phyloP scores from a whole-genome alignment of 345 rosid species.

The Stellera chamaejasme region DNA sequence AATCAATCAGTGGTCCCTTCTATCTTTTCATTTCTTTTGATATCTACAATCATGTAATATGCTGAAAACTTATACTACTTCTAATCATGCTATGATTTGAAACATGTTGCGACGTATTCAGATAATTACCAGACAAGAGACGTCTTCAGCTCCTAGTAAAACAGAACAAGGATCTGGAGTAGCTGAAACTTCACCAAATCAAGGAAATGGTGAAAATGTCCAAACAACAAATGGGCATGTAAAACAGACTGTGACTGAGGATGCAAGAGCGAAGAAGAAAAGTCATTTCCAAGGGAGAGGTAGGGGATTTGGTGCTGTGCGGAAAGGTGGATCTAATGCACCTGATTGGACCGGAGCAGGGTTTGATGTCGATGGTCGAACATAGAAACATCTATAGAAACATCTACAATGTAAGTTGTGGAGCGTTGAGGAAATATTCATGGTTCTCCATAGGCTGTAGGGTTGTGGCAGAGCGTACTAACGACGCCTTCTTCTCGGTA shows the following conservation, averaged over 20 bases:
- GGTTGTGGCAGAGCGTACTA: constrained; percentile 1
- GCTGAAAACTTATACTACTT: constrained; percentile 21
- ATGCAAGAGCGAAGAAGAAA: constrained; percentile 50
- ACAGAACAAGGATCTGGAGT: constrained; percentile 18
- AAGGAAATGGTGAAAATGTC: constrained; percentile 23
- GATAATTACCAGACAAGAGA: constrained; percentile 21
- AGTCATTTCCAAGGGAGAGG: constrained; percentile 57
- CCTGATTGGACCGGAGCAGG: constrained; percentile 65
- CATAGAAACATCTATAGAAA: constrained; percentile 21
- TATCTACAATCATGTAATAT: neutral
- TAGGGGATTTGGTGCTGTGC: constrained; percentile 45
- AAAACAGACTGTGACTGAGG: constrained; percentile 42
- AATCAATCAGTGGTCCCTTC: neutral
- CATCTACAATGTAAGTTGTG: constrained; percentile 52
- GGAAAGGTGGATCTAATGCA: constrained; percentile 42
- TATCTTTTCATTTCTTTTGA: neutral
- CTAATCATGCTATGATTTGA: constrained; percentile 35
- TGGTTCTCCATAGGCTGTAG: constrained; percentile 8
- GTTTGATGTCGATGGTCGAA: constrained; percentile 41
- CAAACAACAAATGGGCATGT: constrained; percentile 22
- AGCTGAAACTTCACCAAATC: constrained; percentile 22
- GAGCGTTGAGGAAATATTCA: constrained; percentile 26
- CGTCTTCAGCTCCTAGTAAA: constrained; percentile 24
- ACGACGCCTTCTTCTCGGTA: constrained; percentile 4
- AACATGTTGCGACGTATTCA: constrained; percentile 18